Base-by-base conservation (phyloP, 2,329 filamentous ascomycete genomes). In the Aspergillus japonicus region DNA sequence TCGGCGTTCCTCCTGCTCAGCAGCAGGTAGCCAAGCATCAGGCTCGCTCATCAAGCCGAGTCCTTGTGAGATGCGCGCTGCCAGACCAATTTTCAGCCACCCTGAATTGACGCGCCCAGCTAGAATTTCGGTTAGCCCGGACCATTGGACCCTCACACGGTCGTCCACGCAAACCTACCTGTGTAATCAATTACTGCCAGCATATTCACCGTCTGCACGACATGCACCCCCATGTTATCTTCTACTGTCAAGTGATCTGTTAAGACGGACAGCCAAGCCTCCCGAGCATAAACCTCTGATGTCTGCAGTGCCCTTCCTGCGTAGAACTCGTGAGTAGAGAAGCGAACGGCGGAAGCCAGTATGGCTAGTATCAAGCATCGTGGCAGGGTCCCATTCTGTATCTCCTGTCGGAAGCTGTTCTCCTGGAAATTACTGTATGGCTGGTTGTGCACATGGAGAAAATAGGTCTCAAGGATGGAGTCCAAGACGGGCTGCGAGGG, bases 31-130 rank as follows among this genome's bases (percentile, higher is more conserved):
- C 39, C 62, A 62, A 8, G 47, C 24, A 7, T 49, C 49, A 2
- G 68, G 64, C 19, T 72, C 70, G 3, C 50, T 60, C 64, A 70
- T 71, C 8, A 73, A 72, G 10, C 70, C 71, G 19, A 77, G 74
- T 49, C 69, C 69, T 51, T 74, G 72, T 6, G 90, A 93, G 72
- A 85, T 95, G 47, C 91, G 95, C 67, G 77, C 68, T 1, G 71
- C 66, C 2, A 71, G 54, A 2, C 69, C 69, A 14, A 72, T 68
- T 26, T 78, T 78, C 6, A 79, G 59, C 77, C 76, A 79, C 1
- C 69, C 75, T 10, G 72, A 66, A 48, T 68, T 66, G 5, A 68
- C 66, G 24, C 70, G 69, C 26, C 74, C 72, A 44, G 65, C 73
- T 75, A 54, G 4, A 54, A 26, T 7, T 10, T 21, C 19, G 65